phyloP scores from a whole-genome alignment of 345 rosid genomes.

The Melaleuca alternifolia region DNA sequence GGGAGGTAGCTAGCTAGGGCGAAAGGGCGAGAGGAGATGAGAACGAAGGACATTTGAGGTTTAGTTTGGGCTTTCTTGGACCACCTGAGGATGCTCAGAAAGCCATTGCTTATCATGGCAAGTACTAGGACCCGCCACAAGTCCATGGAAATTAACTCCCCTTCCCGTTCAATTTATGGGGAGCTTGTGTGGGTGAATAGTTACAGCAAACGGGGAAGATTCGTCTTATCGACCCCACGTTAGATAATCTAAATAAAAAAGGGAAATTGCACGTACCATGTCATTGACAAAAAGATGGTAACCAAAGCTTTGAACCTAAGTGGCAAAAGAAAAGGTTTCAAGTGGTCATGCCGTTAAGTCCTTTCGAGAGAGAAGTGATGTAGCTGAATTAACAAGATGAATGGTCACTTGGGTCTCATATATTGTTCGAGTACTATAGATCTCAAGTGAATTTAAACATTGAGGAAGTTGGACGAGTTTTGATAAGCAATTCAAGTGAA shows the following conservation, averaged over 20 bases:
- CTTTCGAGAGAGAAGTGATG: neutral
- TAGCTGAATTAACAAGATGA: neutral
- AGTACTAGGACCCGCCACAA: conserved; percentile 1
- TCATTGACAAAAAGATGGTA: neutral
- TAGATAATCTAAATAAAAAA: neutral
- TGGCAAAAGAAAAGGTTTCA: neutral
- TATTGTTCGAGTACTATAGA: neutral
- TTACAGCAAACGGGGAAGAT: neutral
- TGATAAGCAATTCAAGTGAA: neutral
- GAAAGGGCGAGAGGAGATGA: conserved; percentile 2
- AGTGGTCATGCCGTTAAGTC: neutral
- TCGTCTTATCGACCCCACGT: neutral
- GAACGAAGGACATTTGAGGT: neutral
- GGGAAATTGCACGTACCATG: neutral
- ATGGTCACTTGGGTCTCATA: neutral
- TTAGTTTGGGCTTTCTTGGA: neutral
- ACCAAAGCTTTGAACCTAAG: neutral
- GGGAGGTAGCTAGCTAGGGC: neutral
- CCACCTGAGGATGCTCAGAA: conserved; percentile 1
- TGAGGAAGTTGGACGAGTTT: neutral
- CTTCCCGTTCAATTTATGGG: neutral
- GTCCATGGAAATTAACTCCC: neutral
- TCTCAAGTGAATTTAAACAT: neutral
- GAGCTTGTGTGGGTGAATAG: neutral
- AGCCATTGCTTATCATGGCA: conserved; percentile 3